phyloP scores from a whole-genome alignment of 306 rosid genomes.

The Fragaria nilgerrensis region DNA sequence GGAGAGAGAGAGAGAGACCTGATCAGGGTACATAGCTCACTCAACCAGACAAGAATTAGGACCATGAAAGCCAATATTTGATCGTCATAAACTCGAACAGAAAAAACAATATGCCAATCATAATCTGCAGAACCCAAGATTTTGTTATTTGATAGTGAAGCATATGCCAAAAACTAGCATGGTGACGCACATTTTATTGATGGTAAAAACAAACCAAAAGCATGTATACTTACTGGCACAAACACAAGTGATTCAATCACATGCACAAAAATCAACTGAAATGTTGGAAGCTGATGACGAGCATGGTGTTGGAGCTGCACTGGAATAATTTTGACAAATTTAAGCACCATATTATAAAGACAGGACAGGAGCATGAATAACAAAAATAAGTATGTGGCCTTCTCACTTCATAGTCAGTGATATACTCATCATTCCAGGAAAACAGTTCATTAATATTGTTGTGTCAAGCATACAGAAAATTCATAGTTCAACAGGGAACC shows the following conservation, averaged over 20 bases:
- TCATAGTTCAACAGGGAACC: background rate
- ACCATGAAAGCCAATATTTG: conserved; percentile 95
- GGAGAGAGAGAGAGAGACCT: conserved; percentile 57
- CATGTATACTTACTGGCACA: conserved; percentile 74
- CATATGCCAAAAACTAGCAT: background rate
- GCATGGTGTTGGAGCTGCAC: conserved; percentile 99
- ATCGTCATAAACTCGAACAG: conserved; percentile 94
- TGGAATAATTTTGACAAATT: conserved; percentile 47
- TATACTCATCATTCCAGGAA: conserved; percentile 15
- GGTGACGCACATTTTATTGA: background rate
- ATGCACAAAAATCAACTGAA: conserved; percentile 95
- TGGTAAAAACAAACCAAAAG: background rate
- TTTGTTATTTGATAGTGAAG: background rate
- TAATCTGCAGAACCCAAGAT: conserved; percentile 67
- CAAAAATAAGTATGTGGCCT: conserved; percentile 17
- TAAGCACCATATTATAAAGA: conserved; percentile 23
- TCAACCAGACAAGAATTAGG: conserved; percentile 97
- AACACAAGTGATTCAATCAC: conserved; percentile 97
- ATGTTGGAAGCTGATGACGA: conserved; percentile 93
- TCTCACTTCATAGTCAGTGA: conserved; percentile 22
- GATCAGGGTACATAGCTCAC: conserved; percentile 87
- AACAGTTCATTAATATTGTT: conserved; percentile 15
- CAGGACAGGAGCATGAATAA: conserved; percentile 23
- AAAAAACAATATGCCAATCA: conserved; percentile 95
- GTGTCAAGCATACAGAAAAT: conserved; percentile 2